Percentiles rank a stretch among this genome's conserved stretches.
These are phyloP conservation scores for Ophiocordyceps polyrhachis-furcata DNA, from an alignment of 2,329 filamentous ascomycete genomes.

Conservation along the genomic window DNA sequence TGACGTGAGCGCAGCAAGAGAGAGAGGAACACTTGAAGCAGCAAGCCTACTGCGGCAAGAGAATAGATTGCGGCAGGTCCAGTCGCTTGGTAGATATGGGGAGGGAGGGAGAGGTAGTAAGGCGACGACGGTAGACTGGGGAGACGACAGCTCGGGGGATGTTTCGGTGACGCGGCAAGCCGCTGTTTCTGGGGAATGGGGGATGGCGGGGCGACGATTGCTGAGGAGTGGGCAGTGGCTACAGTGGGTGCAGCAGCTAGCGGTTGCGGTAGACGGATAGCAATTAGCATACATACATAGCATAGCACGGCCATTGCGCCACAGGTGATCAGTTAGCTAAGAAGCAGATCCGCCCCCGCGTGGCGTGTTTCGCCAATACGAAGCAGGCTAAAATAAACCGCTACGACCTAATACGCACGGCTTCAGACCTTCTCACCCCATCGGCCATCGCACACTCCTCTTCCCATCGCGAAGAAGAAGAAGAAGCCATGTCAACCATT, in stretches of 20 bases:
- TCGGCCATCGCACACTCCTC: background rate
- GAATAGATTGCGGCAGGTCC: background rate
- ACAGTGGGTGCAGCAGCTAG: background rate
- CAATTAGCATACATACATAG: too few species aligned
- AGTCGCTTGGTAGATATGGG: background rate
- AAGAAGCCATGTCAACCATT: constrained; percentile 49
- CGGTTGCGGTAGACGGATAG: background rate
- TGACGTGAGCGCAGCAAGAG: background rate
- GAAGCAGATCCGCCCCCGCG: background rate
- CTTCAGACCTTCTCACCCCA: background rate
- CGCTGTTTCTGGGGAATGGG: background rate
- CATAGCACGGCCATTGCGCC: background rate
- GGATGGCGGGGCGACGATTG: background rate
- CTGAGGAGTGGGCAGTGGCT: background rate
- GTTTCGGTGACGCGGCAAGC: background rate
- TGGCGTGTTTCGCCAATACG: constrained; percentile 1
- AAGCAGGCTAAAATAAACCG: background rate
- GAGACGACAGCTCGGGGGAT: background rate
- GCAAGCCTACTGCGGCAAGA: background rate
- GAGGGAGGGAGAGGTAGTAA: background rate
- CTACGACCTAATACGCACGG: background rate
- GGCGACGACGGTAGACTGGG: background rate
- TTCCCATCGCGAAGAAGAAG: constrained; percentile 5
- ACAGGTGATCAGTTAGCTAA: background rate
- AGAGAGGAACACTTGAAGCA: too few species aligned